Conservation (phyloP, 257 asterid genomes). For the Jacaranda copaia region DNA sequence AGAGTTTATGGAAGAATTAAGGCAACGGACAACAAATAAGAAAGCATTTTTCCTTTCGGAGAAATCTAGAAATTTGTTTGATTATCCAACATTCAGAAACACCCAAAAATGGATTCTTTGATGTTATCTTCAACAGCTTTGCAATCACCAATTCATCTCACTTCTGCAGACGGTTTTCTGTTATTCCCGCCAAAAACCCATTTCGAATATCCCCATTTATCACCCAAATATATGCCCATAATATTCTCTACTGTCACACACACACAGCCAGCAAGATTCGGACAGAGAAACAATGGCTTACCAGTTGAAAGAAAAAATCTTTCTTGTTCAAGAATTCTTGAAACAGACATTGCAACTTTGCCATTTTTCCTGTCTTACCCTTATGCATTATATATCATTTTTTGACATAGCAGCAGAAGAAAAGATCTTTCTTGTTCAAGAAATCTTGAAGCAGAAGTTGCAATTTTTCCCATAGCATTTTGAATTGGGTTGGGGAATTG, state of each 20-base stretch:
- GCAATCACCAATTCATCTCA: slow-evolving; percentile 15
- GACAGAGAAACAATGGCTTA: slow-evolving; percentile 23
- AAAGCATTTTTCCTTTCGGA: not conserved
- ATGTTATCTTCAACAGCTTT: slow-evolving; percentile 27
- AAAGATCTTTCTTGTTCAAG: slow-evolving; percentile 11
- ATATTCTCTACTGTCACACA: slow-evolving; percentile 5
- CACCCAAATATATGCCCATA: not conserved
- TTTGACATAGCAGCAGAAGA: not conserved
- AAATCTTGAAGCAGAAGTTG: not conserved
- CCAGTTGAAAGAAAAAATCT: not conserved
- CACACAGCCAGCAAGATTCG: not conserved
- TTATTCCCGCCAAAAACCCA: slow-evolving; percentile 35
- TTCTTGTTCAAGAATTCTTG: slow-evolving; percentile 36
- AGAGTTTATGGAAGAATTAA: not conserved
- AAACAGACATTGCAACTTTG: not conserved
- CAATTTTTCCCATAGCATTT: not conserved
- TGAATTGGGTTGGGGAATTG: not conserved
- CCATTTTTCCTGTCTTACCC: not conserved
- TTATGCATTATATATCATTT: too few species aligned
- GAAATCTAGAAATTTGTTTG: slow-evolving; percentile 36
- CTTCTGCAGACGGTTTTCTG: not conserved
- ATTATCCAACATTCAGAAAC: not conserved
- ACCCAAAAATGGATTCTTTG: slow-evolving; percentile 21
- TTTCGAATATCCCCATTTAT: slow-evolving; percentile 36
- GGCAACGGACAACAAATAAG: not conserved